Conservation (phyloP, 2,329 filamentous ascomycete species). For the Hypocrella siamensis region DNA sequence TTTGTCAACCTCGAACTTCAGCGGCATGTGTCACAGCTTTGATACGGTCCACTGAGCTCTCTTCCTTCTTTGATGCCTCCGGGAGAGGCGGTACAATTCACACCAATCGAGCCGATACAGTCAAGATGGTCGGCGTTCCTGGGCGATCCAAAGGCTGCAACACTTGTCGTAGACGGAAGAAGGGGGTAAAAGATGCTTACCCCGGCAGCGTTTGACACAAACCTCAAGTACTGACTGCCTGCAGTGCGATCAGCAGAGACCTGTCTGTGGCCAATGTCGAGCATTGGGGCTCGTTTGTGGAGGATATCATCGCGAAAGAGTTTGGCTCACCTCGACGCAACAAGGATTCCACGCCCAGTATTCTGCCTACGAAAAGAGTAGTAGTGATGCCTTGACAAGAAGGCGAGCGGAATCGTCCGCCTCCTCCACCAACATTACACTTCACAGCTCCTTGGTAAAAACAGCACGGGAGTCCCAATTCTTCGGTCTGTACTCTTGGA, state of each 20-base stretch:
- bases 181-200: neutral
- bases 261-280: neutral
- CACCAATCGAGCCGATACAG: too few relatives aligned
- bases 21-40: too few relatives aligned
- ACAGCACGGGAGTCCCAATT: neutral
- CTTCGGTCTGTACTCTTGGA: neutral
- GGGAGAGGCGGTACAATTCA: too few relatives aligned
- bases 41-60: too few relatives aligned
- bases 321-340: neutral
- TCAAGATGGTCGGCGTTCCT: conserved; percentile 1
- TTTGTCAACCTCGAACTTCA: too few relatives aligned
- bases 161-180: conserved; percentile 1
- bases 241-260: neutral
- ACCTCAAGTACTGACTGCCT: too few relatives aligned
- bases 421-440: neutral
- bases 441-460: neutral
- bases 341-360: neutral
- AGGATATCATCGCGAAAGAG: neutral
- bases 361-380: neutral
- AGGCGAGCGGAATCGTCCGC: neutral
- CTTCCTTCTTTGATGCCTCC: too few relatives aligned
- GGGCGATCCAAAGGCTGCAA: conserved; percentile 1
- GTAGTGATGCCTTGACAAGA: neutral
- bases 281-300: neutral
- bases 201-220: neutral